These are phyloP conservation scores for Naematelia aurantialba DNA, from an alignment of 768 basidiomycete species.

Conservation along the genomic window DNA sequence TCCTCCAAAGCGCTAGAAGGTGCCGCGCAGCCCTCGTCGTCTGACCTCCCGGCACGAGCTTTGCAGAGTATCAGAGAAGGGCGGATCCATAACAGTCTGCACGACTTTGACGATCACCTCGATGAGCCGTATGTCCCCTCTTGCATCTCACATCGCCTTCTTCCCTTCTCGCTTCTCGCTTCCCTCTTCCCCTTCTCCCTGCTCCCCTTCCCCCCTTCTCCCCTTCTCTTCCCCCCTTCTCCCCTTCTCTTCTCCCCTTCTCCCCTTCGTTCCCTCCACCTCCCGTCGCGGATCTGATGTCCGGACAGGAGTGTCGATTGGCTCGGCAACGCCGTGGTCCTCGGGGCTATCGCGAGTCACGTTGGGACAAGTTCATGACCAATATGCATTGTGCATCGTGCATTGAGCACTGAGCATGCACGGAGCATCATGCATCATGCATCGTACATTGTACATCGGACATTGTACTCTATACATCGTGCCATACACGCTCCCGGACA, in stretches of 20 bases:
- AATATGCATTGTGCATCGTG: no score
- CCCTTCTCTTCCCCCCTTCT: background rate
- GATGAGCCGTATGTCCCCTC: constrained; percentile 32
- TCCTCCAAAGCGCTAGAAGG: background rate
- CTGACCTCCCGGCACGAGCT: background rate
- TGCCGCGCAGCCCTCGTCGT: background rate
- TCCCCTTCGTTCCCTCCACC: background rate
- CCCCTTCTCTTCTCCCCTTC: background rate
- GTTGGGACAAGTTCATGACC: background rate
- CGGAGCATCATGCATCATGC: no score
- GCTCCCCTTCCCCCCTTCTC: background rate
- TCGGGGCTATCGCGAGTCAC: constrained; percentile 8
- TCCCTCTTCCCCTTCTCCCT: background rate
- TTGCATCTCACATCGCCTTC: background rate
- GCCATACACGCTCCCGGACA: no score
- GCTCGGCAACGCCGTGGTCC: constrained; percentile 6
- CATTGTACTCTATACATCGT: no score
- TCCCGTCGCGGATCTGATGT: background rate
- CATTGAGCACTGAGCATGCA: no score
- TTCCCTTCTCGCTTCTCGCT: background rate
- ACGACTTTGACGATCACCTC: constrained; percentile 37
- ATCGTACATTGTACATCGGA: no score
- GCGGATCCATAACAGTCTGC: constrained; percentile 19
- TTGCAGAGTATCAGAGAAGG: constrained; percentile 12
- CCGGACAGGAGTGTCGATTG: constrained; percentile 2